phyloP scores from a whole-genome alignment of 352 stramenopile genomes.

The Phytophthora palmivora region DNA sequence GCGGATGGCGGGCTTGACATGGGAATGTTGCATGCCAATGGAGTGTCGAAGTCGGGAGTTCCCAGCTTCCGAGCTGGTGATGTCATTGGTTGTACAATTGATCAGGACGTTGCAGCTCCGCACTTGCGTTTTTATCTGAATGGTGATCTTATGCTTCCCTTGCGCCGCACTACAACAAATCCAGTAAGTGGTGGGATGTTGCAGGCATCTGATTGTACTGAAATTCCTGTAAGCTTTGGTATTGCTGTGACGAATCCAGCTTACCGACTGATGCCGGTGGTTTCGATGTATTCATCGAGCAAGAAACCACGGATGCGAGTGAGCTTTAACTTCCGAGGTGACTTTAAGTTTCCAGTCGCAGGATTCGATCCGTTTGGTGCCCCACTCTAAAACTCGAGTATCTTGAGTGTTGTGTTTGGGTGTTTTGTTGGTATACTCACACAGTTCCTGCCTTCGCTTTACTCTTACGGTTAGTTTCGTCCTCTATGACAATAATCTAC shows the following conservation, averaged over 20 bases:
- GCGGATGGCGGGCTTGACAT: slow-evolving; percentile 77
- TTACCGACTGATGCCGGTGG: slow-evolving; percentile 67
- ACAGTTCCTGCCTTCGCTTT: no score
- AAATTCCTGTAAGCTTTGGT: slow-evolving; percentile 15
- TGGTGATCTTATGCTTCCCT: slow-evolving; percentile 67
- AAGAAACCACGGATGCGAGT: slow-evolving; percentile 76
- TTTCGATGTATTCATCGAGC: slow-evolving; percentile 82
- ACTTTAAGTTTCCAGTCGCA: slow-evolving; percentile 70
- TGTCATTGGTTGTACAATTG: slow-evolving; percentile 77
- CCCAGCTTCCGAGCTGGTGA: slow-evolving; percentile 73
- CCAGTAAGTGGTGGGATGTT: neutral
- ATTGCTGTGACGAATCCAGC: slow-evolving; percentile 65
- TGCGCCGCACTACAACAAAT: slow-evolving; percentile 20
- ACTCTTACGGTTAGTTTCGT: no score
- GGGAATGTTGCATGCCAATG: slow-evolving; percentile 77
- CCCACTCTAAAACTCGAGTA: slow-evolving; percentile 35
- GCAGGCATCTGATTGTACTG: neutral
- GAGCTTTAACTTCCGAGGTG: slow-evolving; percentile 80
- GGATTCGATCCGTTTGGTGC: slow-evolving; percentile 80
- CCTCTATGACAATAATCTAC: no score
- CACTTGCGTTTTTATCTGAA: slow-evolving; percentile 83
- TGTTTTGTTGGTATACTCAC: no score
- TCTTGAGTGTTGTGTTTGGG: no score
- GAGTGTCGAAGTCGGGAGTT: slow-evolving; percentile 67
- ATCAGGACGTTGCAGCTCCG: slow-evolving; percentile 76